These are phyloP conservation scores for Stenogyne calaminthoides DNA, from an alignment of 305 asterid species.

Conservation along the genomic window DNA sequence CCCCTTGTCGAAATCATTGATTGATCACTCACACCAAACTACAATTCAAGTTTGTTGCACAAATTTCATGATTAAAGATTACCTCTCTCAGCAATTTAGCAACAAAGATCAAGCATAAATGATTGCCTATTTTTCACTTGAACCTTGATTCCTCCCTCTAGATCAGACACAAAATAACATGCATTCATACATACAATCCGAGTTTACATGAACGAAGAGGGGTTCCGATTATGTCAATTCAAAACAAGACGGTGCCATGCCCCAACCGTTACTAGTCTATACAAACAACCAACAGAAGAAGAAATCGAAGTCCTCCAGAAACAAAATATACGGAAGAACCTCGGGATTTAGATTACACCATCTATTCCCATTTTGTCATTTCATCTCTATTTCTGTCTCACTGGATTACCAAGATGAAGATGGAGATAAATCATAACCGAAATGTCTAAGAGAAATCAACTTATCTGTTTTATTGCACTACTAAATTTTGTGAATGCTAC, in stretches of 20 bases:
- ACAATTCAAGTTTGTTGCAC: too few species aligned
- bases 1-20: too few species aligned
- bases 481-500: constrained; percentile 30
- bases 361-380: not conserved
- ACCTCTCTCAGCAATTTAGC: too few species aligned
- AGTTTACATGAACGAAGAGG: not conserved
- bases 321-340: constrained; percentile 41
- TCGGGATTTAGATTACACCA: constrained; percentile 9
- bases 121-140: too few species aligned
- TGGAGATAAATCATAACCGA: constrained; percentile 10
- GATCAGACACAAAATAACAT: constrained; percentile 1
- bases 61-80: too few species aligned
- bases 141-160: too few species aligned
- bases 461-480: constrained; percentile 14
- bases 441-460: constrained; percentile 24
- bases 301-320: constrained; percentile 28
- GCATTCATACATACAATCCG: not conserved
- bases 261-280: constrained; percentile 10
- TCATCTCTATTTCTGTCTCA: not conserved
- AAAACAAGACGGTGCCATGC: not conserved
- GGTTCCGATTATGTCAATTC: not conserved
- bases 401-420: constrained; percentile 24
- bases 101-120: too few species aligned
- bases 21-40: too few species aligned
- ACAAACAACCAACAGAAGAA: constrained; percentile 9